Percentiles rank a stretch among this genome's conserved stretches.
phyloP scores from a whole-genome alignment of 148 eudicot genomes.

The Hydrangea macrophylla region DNA sequence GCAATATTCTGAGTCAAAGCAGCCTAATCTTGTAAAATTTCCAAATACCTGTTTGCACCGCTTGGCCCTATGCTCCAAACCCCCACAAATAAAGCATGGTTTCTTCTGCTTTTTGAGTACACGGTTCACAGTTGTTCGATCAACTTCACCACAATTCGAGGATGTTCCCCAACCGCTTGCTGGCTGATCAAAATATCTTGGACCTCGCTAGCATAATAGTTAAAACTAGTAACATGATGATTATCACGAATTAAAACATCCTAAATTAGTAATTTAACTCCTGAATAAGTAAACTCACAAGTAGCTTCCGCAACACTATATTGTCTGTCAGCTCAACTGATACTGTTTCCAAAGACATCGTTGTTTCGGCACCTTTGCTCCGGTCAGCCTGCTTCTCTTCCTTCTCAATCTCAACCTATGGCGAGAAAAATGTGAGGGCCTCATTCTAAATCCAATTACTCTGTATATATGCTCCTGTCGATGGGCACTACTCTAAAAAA shows the following conservation, averaged over 20 bases:
- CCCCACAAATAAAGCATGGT: conserved; percentile 35
- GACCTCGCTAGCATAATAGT: conserved; percentile 19
- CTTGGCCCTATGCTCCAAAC: conserved; percentile 21
- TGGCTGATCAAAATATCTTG: conserved; percentile 30
- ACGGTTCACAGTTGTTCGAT: conserved; percentile 4
- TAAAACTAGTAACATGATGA: not conserved
- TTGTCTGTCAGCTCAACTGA: conserved; percentile 13
- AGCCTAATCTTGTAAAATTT: not conserved
- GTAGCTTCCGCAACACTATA: conserved; percentile 29
- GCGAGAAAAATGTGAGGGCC: not conserved
- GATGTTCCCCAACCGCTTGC: not conserved
- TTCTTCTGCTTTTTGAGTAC: conserved; percentile 11
- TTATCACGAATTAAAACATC: not conserved
- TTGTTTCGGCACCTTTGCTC: not conserved
- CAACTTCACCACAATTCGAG: conserved; percentile 8
- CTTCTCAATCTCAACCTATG: not conserved
- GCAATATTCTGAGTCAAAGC: not conserved
- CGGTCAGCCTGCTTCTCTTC: not conserved
- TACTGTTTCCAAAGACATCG: conserved; percentile 4
- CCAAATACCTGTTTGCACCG: conserved; percentile 29
- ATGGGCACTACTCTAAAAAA: too few species aligned
- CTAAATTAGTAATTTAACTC: not conserved
- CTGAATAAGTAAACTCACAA: conserved; percentile 26
- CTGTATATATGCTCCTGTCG: too few species aligned
- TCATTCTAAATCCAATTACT: too few species aligned